Conservation (phyloP, 176 grass and related monocot genomes). For the Echinochloa phyllopogon region DNA sequence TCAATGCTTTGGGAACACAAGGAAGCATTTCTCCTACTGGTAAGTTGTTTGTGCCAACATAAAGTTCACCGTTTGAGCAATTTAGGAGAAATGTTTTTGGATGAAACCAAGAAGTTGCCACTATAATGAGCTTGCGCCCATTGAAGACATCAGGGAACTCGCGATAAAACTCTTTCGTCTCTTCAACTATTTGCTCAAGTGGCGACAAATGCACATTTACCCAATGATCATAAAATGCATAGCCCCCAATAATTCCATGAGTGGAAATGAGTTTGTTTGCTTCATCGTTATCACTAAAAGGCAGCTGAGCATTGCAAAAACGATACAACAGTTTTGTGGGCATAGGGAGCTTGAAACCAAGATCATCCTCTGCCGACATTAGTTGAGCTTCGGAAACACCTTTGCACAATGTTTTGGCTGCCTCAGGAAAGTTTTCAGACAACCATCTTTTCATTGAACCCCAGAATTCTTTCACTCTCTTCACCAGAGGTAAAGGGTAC, state of each 20-base stretch:
- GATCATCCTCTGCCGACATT: conserved; percentile 56
- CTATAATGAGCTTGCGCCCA: conserved; percentile 54
- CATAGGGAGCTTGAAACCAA: conserved; percentile 79
- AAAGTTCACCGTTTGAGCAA: conserved; percentile 78
- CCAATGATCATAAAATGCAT: conserved; percentile 61
- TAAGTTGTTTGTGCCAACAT: conserved; percentile 71
- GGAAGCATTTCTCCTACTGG: conserved; percentile 67
- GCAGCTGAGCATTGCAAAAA: conserved; percentile 89
- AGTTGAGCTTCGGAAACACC: conserved; percentile 84
- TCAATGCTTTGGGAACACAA: conserved; percentile 71
- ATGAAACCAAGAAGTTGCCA: conserved; percentile 68
- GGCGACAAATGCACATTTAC: conserved; percentile 87
- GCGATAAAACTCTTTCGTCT: conserved; percentile 52
- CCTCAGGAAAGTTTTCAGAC: conserved; percentile 88
- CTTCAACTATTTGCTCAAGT: conserved; percentile 60
- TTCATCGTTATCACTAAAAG: conserved; percentile 16
- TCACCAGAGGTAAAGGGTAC: conserved; percentile 84
- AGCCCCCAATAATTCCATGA: conserved; percentile 86
- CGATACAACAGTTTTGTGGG: conserved; percentile 88
- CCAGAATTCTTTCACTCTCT: conserved; percentile 87
- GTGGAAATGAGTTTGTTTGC: conserved; percentile 42
- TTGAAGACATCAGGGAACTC: conserved; percentile 20
- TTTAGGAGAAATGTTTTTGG: conserved; percentile 73
- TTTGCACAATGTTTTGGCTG: conserved; percentile 66
- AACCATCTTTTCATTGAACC: conserved; percentile 70